Evolutionary conservation across 805 yeast genomes (phyloP).

Genomic region (Lipomyces sp.): DNA sequence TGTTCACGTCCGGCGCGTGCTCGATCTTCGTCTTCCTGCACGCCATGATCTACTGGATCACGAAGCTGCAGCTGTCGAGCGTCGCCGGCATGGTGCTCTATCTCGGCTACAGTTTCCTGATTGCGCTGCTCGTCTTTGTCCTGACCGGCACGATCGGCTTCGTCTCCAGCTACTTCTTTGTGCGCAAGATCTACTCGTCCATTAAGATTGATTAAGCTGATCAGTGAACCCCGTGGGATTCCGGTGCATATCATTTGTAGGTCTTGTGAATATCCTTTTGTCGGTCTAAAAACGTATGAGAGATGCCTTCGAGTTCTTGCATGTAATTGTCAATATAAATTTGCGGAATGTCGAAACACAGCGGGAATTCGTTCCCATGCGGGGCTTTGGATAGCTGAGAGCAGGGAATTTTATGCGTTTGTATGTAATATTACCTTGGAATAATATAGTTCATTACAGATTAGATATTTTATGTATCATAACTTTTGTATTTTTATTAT

Average conservation of each 20-base stretch:
- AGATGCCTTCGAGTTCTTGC: too few species aligned
- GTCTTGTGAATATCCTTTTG: too few species aligned
- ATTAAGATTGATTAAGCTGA: conserved; percentile 70
- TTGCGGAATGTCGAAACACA: too few species aligned
- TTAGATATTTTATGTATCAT: too few species aligned
- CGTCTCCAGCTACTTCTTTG: conserved; percentile 66
- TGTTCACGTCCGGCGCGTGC: conserved; percentile 85
- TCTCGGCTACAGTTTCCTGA: conserved; percentile 74
- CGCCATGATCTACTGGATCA: conserved; percentile 53
- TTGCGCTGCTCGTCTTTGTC: conserved; percentile 68
- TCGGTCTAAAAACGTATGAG: too few species aligned
- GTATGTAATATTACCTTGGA: neutral
- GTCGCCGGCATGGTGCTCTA: conserved; percentile 73
- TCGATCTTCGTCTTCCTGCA: conserved; percentile 80
- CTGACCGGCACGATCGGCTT: conserved; percentile 89
- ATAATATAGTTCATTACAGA: too few species aligned
- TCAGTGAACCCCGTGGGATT: too few species aligned
- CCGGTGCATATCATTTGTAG: too few species aligned
- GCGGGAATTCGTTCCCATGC: too few species aligned
- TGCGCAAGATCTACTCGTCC: conserved; percentile 73
- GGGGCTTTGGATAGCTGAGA: too few species aligned
- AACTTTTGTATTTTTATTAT: neutral
- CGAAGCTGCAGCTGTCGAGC: conserved; percentile 64
- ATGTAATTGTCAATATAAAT: too few species aligned
- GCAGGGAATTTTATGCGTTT: too few species aligned